Conservation (phyloP, 2,329 filamentous ascomycete genomes). For the Aspergillus tanneri region DNA sequence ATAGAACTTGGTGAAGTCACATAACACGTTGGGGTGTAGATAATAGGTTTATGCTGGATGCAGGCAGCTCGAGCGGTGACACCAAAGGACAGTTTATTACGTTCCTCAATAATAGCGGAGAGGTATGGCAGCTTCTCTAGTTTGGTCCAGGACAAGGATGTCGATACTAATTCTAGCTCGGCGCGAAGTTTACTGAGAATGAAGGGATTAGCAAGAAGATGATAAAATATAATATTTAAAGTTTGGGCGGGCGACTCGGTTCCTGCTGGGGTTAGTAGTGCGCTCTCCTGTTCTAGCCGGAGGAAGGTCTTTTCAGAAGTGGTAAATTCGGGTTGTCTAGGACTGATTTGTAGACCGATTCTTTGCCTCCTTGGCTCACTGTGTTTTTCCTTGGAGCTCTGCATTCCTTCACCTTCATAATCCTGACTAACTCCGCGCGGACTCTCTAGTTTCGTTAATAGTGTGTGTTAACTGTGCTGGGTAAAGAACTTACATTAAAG, state of each 20-base stretch:
- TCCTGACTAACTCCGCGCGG: too few species aligned
- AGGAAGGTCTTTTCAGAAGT: constrained; percentile 27
- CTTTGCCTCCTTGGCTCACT: constrained; percentile 18
- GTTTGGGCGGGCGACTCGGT: constrained; percentile 29
- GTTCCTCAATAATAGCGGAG: constrained; percentile 38
- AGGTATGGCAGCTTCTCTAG: constrained; percentile 44
- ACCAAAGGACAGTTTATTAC: constrained; percentile 38
- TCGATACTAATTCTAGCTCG: constrained; percentile 18
- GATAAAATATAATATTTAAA: constrained; percentile 18
- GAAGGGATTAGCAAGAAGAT: constrained; percentile 22
- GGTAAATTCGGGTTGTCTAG: constrained; percentile 28
- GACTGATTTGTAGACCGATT: constrained; percentile 32
- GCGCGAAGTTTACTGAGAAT: constrained; percentile 18
- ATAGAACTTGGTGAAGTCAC: constrained; percentile 24
- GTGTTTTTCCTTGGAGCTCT: too few species aligned
- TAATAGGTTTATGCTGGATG: constrained; percentile 9
- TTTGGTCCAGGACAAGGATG: constrained; percentile 21
- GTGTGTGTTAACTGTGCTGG: too few species aligned
- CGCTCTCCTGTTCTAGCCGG: constrained; percentile 32
- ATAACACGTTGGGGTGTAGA: constrained; percentile 14
- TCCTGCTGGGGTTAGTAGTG: constrained; percentile 30
- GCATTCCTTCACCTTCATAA: too few species aligned
- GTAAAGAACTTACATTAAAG: too few species aligned
- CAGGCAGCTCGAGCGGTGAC: constrained; percentile 40
- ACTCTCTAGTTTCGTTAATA: too few species aligned